Evolutionary conservation across 768 basidiomycete genomes (phyloP), one percentile per base, ranked within the genome.

Genomic region (Sistotremastrum suecicum): DNA sequence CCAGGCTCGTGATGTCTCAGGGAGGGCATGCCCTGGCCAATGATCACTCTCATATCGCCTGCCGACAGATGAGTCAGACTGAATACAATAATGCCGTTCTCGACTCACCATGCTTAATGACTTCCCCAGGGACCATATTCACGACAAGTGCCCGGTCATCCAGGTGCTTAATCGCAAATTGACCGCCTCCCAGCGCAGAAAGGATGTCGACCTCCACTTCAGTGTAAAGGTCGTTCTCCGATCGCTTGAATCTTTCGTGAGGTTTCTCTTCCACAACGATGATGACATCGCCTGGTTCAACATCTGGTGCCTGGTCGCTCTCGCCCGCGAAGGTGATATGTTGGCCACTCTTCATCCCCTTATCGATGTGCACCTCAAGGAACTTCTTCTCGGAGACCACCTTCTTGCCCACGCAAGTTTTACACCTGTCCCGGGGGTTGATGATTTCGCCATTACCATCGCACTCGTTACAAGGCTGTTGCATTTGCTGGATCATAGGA

Each of bases 401-500:
- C 71, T 98, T 99, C 74, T 94, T 95, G 53, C 89, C 95, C 62
- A 85, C 86, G 74, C 95, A 99, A 34, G 67, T 69, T 60, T 78
- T 74, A 76, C 95, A 99, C 49, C 83, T 75, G 69, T 98, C 90
- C 63, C 91, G 97, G 47, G 67, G 59, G 62, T 89, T 91, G 70
- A 99, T 95, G 55, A 91, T 71, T 64, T 99, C 94, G 53, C 95
- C 95, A n/a, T 79, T 75, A 10, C 88, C 95, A 43, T 71, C 75
- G 63, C 95, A 99, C 10, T 97, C 95, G 59, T 83, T 79, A 68
- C 95, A 99, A 39, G 79, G 73, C 45, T 89, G 86, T 61, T 98
- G 95, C 54, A 98, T 87, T 66, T 99, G 94, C 65, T 99, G 95
- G 55, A 99, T 88, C 95, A 99, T 99, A 4, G 95, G 95, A 30